Evolutionary conservation across 1,139 yeast species (phyloP).

Genomic region (Magnusiomyces suaveolens): DNA sequence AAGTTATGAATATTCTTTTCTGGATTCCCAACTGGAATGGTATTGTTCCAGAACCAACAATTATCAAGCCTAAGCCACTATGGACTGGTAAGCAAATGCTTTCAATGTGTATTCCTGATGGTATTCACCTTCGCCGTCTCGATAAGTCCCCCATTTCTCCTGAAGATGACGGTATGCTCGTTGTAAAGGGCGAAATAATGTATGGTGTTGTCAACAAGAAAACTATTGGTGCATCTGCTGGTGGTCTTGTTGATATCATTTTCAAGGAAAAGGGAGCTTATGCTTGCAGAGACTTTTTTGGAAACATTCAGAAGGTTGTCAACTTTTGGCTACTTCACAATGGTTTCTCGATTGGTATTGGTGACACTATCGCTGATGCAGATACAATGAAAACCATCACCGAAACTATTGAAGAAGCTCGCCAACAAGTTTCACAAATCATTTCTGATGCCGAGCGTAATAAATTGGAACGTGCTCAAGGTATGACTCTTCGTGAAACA

Average conservation of each 20-base stretch:
- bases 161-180: constrained; percentile 83
- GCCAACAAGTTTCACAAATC: constrained; percentile 84
- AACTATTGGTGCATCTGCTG: constrained; percentile 97
- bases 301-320: constrained; percentile 89
- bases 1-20: constrained; percentile 89
- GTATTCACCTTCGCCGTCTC: constrained; percentile 86
- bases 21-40: constrained; percentile 99
- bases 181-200: constrained; percentile 86
- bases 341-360: constrained; percentile 98
- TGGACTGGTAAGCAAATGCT: constrained; percentile 97
- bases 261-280: constrained; percentile 95
- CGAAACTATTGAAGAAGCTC: constrained; percentile 85
- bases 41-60: constrained; percentile 93
- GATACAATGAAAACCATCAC: constrained; percentile 90
- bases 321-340: constrained; percentile 94
- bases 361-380: constrained; percentile 98
- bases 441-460: constrained; percentile 87
- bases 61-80: constrained; percentile 85
- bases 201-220: constrained; percentile 97
- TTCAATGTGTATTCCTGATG: constrained; percentile 89
- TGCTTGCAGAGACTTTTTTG: constrained; percentile 81
- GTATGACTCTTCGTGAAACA: constrained; percentile 98
- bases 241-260: constrained; percentile 94
- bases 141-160: constrained; percentile 85
- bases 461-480: constrained; percentile 86